A percentile compares a stretch with the other conserved stretches of the same genome.
Evolutionary conservation across 2,329 filamentous ascomycete genomes (phyloP).

Genomic region (Colletotrichum musae): DNA sequence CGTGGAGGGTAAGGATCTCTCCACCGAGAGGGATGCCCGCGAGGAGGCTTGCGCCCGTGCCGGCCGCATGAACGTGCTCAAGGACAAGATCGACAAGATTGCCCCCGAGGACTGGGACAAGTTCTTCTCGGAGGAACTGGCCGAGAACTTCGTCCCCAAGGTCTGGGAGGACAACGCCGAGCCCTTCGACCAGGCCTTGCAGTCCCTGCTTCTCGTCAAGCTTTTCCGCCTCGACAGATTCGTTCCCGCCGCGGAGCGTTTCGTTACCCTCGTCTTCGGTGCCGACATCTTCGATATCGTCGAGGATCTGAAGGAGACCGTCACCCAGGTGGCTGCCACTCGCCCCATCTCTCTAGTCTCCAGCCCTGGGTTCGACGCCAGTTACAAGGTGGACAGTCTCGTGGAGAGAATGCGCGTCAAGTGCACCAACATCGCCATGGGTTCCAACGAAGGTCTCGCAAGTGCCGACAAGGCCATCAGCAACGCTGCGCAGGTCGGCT

Average conservation of each 20-base stretch:
- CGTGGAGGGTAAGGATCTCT: constrained; percentile 83
- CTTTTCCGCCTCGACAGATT: constrained; percentile 96
- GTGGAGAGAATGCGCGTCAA: constrained; percentile 86
- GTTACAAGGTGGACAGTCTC: constrained; percentile 97
- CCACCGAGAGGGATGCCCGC: constrained; percentile 73
- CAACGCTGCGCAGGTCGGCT: constrained; percentile 90
- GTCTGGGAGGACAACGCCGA: constrained; percentile 78
- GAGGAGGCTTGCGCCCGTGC: constrained; percentile 79
- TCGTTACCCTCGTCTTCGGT: constrained; percentile 89
- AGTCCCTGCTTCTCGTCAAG: constrained; percentile 91
- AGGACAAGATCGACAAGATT: constrained; percentile 76
- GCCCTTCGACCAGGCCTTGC: constrained; percentile 81
- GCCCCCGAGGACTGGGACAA: constrained; percentile 79
- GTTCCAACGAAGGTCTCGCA: constrained; percentile 92
- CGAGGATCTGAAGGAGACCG: constrained; percentile 88
- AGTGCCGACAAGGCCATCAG: constrained; percentile 96
- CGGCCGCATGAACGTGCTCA: constrained; percentile 79
- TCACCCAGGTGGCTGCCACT: constrained; percentile 85
- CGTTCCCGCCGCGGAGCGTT: constrained; percentile 92
- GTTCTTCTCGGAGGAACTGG: constrained; percentile 89
- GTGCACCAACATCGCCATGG: constrained; percentile 99
- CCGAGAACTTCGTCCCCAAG: constrained; percentile 85
- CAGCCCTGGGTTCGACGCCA: constrained; percentile 96
- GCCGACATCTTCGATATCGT: constrained; percentile 84
- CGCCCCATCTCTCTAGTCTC: constrained; percentile 93